Evolutionary conservation across 2,329 filamentous ascomycete species (phyloP).

Genomic region (Nemania serpens): DNA sequence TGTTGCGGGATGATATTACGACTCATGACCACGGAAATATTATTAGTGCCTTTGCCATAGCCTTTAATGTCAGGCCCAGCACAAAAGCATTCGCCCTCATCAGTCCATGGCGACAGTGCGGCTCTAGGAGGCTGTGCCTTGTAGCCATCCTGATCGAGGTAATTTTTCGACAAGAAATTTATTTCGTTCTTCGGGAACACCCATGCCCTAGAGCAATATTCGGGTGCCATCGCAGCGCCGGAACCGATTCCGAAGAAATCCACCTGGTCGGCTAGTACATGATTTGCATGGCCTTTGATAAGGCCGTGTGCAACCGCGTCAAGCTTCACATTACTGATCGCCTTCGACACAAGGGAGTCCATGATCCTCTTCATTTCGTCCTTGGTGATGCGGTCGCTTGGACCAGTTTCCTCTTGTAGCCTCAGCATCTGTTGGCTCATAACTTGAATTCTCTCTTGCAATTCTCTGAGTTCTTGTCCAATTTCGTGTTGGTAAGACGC

Average conservation of each 20-base stretch:
- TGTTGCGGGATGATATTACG: conserved; percentile 67
- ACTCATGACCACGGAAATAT: conserved; percentile 65
- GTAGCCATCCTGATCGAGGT: conserved; percentile 35
- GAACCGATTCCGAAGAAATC: conserved; percentile 74
- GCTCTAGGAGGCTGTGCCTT: conserved; percentile 47
- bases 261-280: conserved; percentile 57
- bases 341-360: conserved; percentile 48
- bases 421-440: conserved; percentile 40
- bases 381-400: conserved; percentile 43
- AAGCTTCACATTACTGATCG: conserved; percentile 52
- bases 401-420: conserved; percentile 32
- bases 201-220: conserved; percentile 65
- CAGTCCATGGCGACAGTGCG: conserved; percentile 72
- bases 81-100: conserved; percentile 90
- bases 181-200: conserved; percentile 37
- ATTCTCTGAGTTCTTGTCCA: conserved; percentile 24
- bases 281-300: conserved; percentile 51
- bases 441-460: conserved; percentile 28
- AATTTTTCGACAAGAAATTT: conserved; percentile 33
- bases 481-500: conserved; percentile 37
- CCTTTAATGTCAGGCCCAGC: conserved; percentile 54
- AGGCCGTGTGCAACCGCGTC: conserved; percentile 52
- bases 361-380: conserved; percentile 49
- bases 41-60: conserved; percentile 59
- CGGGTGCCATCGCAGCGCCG: conserved; percentile 62